Percentiles rank a stretch among this genome's conserved stretches.
These are phyloP conservation scores for Aquilaria agallochum DNA, from an alignment of 441 rosid species.

Conservation along the genomic window DNA sequence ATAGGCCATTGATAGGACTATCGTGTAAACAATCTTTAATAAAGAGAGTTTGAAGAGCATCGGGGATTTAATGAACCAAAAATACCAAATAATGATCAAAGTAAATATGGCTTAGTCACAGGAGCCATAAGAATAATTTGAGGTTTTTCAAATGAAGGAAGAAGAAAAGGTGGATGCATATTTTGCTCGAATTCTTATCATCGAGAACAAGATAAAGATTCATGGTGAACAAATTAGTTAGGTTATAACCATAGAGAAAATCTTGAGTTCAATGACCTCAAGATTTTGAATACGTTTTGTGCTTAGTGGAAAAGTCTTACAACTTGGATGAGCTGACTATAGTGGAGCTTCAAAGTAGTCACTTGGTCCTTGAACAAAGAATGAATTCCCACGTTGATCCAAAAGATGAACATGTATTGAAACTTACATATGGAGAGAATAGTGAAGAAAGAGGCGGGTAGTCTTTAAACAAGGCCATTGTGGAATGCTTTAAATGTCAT, in stretches of 20 bases:
- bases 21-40: background rate
- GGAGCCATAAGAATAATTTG: background rate
- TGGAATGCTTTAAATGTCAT: background rate
- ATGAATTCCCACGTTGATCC: no score
- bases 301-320: background rate
- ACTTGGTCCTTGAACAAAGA: constrained; percentile 4
- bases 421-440: background rate
- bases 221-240: background rate
- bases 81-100: background rate
- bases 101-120: background rate
- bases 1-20: background rate
- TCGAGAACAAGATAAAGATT: background rate
- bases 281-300: background rate
- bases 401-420: background rate
- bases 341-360: background rate
- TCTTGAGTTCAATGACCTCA: background rate
- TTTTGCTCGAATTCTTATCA: background rate
- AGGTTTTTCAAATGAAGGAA: background rate
- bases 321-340: background rate
- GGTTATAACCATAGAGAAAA: background rate
- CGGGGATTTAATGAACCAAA: background rate
- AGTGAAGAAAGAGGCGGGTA: background rate
- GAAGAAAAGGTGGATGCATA: background rate
- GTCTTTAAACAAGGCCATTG: background rate
- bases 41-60: background rate